A percentile compares a stretch with the other conserved stretches of the same genome.
Conservation (phyloP, 164 flowering plant species). For the Sedum album region DNA sequence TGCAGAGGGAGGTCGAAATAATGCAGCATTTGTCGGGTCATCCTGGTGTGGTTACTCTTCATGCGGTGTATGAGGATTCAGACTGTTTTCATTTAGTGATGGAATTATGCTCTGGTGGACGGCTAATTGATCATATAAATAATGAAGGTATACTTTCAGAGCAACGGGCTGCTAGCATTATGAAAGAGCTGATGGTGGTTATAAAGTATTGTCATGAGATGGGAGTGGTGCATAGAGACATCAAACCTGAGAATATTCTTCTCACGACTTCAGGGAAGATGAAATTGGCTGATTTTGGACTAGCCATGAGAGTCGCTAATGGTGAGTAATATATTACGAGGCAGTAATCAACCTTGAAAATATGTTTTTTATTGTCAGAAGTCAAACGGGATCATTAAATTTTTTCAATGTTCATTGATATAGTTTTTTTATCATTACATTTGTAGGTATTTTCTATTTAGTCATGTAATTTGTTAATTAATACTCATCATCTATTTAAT, state of each 20-base stretch:
- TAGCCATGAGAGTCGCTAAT: conserved; percentile 73
- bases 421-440: neutral
- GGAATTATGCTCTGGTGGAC: conserved; percentile 88
- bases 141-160: conserved; percentile 55
- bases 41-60: conserved; percentile 76
- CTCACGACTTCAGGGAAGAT: conserved; percentile 67
- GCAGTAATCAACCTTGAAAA: neutral
- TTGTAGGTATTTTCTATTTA: neutral
- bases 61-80: conserved; percentile 75
- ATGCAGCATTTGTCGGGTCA: conserved; percentile 98
- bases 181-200: conserved; percentile 66
- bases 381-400: neutral
- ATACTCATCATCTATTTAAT: conserved; percentile 3
- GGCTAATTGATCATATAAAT: conserved; percentile 74
- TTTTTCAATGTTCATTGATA: neutral
- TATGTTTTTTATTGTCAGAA: neutral
- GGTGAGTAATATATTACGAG: conserved; percentile 28
- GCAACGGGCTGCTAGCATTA: conserved; percentile 62
- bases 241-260: conserved; percentile 93
- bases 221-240: conserved; percentile 95
- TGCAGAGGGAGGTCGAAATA: conserved; percentile 91
- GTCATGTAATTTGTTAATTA: neutral
- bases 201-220: conserved; percentile 96
- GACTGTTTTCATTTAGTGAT: conserved; percentile 83
- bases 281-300: conserved; percentile 93